Evolutionary conservation across 139 green algal genomes (phyloP).

Genomic region (Parachlorella kessleri): DNA sequence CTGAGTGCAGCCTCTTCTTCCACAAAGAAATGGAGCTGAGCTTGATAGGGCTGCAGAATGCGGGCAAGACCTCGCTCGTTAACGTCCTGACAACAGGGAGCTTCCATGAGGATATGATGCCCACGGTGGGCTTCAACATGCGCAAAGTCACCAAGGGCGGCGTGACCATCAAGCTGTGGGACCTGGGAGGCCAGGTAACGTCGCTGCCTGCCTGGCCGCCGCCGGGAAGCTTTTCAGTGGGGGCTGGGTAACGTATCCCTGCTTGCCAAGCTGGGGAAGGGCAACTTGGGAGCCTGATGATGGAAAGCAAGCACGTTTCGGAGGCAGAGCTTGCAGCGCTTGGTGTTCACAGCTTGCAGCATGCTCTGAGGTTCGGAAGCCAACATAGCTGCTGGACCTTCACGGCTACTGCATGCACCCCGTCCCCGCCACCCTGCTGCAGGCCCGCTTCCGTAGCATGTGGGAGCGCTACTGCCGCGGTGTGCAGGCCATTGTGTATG

Average conservation of each 20-base stretch:
- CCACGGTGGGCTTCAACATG: constrained; percentile 99
- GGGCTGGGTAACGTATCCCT: too few relatives aligned
- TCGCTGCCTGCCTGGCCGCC: too few relatives aligned
- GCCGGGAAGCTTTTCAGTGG: too few relatives aligned
- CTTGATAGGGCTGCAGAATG: constrained; percentile 96
- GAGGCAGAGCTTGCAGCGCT: neutral
- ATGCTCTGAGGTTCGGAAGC: too few relatives aligned
- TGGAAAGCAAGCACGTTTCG: too few relatives aligned
- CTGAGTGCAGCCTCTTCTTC: constrained; percentile 88
- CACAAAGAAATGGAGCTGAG: constrained; percentile 98
- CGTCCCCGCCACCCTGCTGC: constrained; percentile 6
- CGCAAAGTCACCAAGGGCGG: constrained; percentile 94
- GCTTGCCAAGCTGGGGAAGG: too few relatives aligned
- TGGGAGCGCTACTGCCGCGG: constrained; percentile 99
- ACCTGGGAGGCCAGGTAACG: constrained; percentile 94
- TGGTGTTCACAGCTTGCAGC: neutral
- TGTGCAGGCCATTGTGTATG: constrained; percentile 95
- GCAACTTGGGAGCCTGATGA: too few relatives aligned
- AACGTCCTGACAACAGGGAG: constrained; percentile 92
- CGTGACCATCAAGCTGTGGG: constrained; percentile 99
- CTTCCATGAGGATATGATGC: constrained; percentile 92
- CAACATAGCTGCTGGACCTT: too few relatives aligned
- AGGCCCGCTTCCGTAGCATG: constrained; percentile 94
- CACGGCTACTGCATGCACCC: neutral
- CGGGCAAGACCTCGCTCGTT: constrained; percentile 96